phyloP scores from a whole-genome alignment of 1,139 yeast genomes.

The Blastobotrys petasosporus region DNA sequence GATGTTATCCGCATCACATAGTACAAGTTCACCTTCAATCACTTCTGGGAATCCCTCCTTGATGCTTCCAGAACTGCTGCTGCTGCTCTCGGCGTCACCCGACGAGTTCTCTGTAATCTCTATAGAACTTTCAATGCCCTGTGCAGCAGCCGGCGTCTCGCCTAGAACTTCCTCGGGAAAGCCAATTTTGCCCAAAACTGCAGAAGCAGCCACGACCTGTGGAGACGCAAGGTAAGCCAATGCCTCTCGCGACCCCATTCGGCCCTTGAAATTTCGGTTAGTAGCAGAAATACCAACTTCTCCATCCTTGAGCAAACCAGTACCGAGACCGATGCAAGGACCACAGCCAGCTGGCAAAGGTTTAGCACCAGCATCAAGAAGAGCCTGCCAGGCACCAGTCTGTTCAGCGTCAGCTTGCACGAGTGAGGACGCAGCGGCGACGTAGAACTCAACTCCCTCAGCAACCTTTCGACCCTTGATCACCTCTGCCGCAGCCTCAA shows the following conservation, averaged over 20 bases:
- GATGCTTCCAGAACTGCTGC: conserved; percentile 53
- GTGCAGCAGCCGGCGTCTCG: conserved; percentile 36
- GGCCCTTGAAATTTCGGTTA: conserved; percentile 95
- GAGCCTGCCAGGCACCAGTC: conserved; percentile 84
- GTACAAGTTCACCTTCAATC: conserved; percentile 83
- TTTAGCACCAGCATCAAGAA: conserved; percentile 87
- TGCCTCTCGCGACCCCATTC: conserved; percentile 98
- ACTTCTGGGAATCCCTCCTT: conserved; percentile 85
- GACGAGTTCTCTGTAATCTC: conserved; percentile 32
- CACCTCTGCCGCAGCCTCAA: conserved; percentile 89
- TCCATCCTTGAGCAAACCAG: conserved; percentile 88
- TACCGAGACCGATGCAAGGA: conserved; percentile 96
- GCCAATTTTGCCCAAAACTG: conserved; percentile 86
- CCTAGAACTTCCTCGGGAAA: conserved; percentile 84
- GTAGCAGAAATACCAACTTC: conserved; percentile 98
- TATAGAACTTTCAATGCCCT: conserved; percentile 47
- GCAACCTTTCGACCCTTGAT: conserved; percentile 77
- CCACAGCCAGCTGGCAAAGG: conserved; percentile 99
- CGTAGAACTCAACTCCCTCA: conserved; percentile 85
- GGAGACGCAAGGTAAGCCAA: conserved; percentile 95
- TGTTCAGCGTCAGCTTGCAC: conserved; percentile 91
- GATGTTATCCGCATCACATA: conserved; percentile 96
- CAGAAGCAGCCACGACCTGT: conserved; percentile 97
- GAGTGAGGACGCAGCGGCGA: conserved; percentile 93
- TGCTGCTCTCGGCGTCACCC: conserved; percentile 32